These are phyloP conservation scores for Neurospora intermedia DNA, from an alignment of 495 filamentous ascomycete species.

Conservation along the genomic window DNA sequence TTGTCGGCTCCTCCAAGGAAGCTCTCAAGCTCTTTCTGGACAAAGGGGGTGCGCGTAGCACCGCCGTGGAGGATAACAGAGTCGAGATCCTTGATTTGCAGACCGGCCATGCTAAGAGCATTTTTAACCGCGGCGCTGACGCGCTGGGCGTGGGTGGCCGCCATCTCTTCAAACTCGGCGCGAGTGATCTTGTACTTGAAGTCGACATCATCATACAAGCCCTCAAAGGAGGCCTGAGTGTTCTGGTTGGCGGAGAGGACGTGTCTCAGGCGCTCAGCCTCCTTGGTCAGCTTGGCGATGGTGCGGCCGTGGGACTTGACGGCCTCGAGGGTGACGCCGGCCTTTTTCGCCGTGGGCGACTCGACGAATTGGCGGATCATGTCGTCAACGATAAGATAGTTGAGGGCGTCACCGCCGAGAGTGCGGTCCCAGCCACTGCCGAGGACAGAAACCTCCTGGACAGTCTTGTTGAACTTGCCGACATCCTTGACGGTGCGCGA, in stretches of 20 bases:
- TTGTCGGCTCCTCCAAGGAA: conserved; percentile 61
- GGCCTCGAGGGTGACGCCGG: conserved; percentile 43
- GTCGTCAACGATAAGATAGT: conserved; percentile 75
- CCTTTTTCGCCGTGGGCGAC: conserved; percentile 57
- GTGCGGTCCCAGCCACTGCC: conserved; percentile 82
- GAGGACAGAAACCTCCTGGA: conserved; percentile 84
- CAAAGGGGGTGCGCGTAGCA: conserved; percentile 82
- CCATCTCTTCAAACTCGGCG: conserved; percentile 69
- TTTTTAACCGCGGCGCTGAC: conserved; percentile 59
- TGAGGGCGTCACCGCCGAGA: conserved; percentile 83
- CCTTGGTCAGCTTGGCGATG: conserved; percentile 80
- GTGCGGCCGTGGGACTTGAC: conserved; percentile 72
- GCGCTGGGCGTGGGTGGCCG: conserved; percentile 55
- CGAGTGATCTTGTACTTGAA: conserved; percentile 88
- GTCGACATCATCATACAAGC: conserved; percentile 80
- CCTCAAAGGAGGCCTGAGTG: conserved; percentile 70
- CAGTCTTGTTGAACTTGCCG: conserved; percentile 89
- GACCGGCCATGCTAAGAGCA: conserved; percentile 60
- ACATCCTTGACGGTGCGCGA: conserved; percentile 82
- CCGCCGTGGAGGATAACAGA: conserved; percentile 92
- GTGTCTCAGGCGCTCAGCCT: conserved; percentile 78
- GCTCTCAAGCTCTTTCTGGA: conserved; percentile 80
- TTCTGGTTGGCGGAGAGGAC: conserved; percentile 89
- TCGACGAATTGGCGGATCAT: conserved; percentile 72
- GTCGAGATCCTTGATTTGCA: conserved; percentile 69